phyloP scores from a whole-genome alignment of 192 early-diverging fungal genomes.

The Podila epigama region DNA sequence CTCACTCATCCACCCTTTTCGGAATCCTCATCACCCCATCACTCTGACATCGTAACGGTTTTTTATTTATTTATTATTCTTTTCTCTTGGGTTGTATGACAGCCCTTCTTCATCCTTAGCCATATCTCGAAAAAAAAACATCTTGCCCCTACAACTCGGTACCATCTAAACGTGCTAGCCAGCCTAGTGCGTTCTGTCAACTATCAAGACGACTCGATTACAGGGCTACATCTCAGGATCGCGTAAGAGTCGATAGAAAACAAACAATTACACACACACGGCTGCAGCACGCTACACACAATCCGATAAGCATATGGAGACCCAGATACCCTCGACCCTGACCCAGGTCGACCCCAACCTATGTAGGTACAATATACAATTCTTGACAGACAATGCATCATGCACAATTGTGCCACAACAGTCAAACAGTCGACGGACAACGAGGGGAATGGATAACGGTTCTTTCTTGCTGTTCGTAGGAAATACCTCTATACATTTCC shows the following conservation, averaged over 20 bases:
- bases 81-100: neutral
- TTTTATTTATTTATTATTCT: too few relatives aligned
- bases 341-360: constrained; percentile 14
- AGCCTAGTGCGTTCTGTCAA: too few relatives aligned
- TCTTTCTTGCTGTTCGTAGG: neutral
- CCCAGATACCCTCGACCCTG: constrained; percentile 27
- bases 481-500: neutral
- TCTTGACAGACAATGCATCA: neutral
- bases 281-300: neutral
- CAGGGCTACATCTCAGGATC: too few relatives aligned
- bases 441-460: neutral
- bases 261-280: neutral
- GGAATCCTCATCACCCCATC: constrained; percentile 1
- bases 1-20: neutral
- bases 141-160: too few relatives aligned
- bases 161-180: too few relatives aligned
- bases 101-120: neutral
- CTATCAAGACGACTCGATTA: too few relatives aligned
- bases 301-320: neutral
- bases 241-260: neutral
- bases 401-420: neutral
- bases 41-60: neutral
- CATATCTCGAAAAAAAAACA: neutral
- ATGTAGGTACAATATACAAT: constrained; percentile 23
- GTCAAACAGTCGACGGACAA: neutral